phyloP scores from a whole-genome alignment of 208 protist species.

The Crithidia thermophila region DNA sequence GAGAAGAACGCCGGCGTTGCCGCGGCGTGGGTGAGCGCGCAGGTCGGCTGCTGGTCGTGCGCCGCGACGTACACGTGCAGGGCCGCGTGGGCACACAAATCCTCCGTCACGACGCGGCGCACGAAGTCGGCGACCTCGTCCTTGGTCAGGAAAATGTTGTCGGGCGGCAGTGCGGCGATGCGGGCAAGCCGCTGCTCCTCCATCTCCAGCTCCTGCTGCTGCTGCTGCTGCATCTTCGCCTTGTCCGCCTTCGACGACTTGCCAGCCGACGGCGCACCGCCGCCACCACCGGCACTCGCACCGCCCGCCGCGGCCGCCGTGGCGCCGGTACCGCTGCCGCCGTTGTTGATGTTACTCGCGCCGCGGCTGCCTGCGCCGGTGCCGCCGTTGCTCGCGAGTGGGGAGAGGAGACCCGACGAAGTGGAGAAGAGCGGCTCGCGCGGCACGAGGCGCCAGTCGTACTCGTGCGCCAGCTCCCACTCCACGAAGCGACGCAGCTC shows the following conservation, averaged over 20 bases:
- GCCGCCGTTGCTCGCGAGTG: slow-evolving; percentile 6
- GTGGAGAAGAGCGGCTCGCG: slow-evolving; percentile 23
- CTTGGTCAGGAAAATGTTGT: slow-evolving; percentile 72
- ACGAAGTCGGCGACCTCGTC: slow-evolving; percentile 50
- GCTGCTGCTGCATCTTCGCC: slow-evolving; percentile 43
- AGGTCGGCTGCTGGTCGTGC: slow-evolving; percentile 3
- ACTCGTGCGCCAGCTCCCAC: slow-evolving; percentile 59
- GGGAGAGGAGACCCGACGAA: not conserved
- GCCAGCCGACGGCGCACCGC: slow-evolving; percentile 7
- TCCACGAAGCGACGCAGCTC: slow-evolving; percentile 46
- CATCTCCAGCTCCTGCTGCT: slow-evolving; percentile 59
- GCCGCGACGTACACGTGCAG: slow-evolving; percentile 42
- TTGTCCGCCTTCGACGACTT: slow-evolving; percentile 46
- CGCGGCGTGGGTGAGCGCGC: slow-evolving; percentile 10
- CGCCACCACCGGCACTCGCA: not conserved
- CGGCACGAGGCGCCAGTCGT: slow-evolving; percentile 58
- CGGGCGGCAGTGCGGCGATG: slow-evolving; percentile 50
- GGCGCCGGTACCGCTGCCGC: too few species aligned
- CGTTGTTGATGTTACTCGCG: too few species aligned
- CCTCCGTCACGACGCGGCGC: slow-evolving; percentile 47
- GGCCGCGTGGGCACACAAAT: slow-evolving; percentile 58
- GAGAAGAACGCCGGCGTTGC: slow-evolving; percentile 19
- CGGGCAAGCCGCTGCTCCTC: slow-evolving; percentile 52
- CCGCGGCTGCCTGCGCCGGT: not conserved
- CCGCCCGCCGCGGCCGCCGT: not conserved